A percentile compares a stretch with the other conserved stretches of the same genome.
Conservation (phyloP, 108 stramenopile species). For the Mediolabrus comicus region DNA sequence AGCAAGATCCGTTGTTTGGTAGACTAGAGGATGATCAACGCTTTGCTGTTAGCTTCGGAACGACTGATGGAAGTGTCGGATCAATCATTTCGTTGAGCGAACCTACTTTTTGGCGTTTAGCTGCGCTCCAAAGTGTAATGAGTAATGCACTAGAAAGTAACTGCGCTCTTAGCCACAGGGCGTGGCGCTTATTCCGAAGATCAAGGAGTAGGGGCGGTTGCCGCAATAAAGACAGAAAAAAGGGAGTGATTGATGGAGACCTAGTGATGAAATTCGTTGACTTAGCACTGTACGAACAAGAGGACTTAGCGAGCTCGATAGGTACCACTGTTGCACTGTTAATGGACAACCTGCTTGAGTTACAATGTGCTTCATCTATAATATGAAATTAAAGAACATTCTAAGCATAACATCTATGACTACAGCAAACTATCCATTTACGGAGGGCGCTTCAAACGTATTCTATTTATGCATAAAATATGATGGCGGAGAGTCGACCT, state of each 20-base stretch:
- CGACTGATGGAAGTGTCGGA: conserved; percentile 84
- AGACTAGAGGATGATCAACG: conserved; percentile 81
- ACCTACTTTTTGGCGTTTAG: conserved; percentile 85
- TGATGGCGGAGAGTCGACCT: no score
- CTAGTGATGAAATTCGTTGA: conserved; percentile 80
- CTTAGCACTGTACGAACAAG: conserved; percentile 80
- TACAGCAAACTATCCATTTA: no score
- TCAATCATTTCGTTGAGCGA: conserved; percentile 83
- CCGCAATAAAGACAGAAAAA: conserved; percentile 78
- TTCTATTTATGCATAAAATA: no score
- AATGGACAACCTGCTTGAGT: conserved; percentile 87
- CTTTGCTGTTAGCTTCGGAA: conserved; percentile 84
- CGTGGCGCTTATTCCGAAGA: conserved; percentile 80
- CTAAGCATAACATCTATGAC: no score
- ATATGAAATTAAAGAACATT: conserved; percentile 3
- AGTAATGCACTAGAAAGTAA: conserved; percentile 88
- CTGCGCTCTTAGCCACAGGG: conserved; percentile 75
- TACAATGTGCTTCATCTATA: conserved; percentile 52
- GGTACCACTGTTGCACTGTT: conserved; percentile 92
- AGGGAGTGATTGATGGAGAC: conserved; percentile 92
- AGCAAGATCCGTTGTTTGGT: conserved; percentile 80
- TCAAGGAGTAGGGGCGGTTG: conserved; percentile 78
- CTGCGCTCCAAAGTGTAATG: conserved; percentile 90
- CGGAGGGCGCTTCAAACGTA: no score
- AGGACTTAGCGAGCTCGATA: conserved; percentile 92